Percentiles rank a stretch among this genome's conserved stretches.
phyloP scores from a whole-genome alignment of 805 yeast species.

The Tanozyma kutaoensis region DNA sequence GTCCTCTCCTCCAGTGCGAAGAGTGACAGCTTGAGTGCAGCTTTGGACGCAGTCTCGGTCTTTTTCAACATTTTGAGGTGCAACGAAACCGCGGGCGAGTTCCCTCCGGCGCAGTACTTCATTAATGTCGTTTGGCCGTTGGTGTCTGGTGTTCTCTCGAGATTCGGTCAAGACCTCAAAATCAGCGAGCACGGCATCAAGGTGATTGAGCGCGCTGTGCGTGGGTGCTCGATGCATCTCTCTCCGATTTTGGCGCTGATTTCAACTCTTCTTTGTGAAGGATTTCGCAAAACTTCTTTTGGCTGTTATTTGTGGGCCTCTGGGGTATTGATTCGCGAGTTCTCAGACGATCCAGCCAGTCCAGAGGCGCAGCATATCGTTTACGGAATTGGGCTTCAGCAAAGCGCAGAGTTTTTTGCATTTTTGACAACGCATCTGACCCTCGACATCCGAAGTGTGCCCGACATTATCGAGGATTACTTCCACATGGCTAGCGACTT shows the following conservation, averaged over 20 bases:
- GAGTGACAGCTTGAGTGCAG: no score
- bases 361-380: conserved; percentile 42
- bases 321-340: conserved; percentile 69
- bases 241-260: conserved; percentile 48
- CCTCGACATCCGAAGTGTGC: conserved; percentile 23
- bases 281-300: conserved; percentile 52
- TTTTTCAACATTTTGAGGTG: conserved; percentile 47
- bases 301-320: conserved; percentile 90
- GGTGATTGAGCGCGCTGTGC: conserved; percentile 51
- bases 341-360: conserved; percentile 31
- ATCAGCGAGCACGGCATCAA: conserved; percentile 70
- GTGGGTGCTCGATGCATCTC: conserved; percentile 44
- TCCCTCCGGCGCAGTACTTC: conserved; percentile 41
- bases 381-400: conserved; percentile 64
- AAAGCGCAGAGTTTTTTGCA: conserved; percentile 43
- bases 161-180: conserved; percentile 43
- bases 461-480: conserved; percentile 78
- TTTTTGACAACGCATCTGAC: conserved; percentile 14
- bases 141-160: conserved; percentile 31
- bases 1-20: conserved; percentile 47
- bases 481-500: conserved; percentile 70
- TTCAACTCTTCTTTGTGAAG: conserved; percentile 53
- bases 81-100: conserved; percentile 19
- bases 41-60: conserved; percentile 43
- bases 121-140: conserved; percentile 49